Evolutionary conservation across 2,329 filamentous ascomycete species (phyloP), one percentile per base, ranked within the genome.

Genomic region (Ophiostoma ulmi): DNA sequence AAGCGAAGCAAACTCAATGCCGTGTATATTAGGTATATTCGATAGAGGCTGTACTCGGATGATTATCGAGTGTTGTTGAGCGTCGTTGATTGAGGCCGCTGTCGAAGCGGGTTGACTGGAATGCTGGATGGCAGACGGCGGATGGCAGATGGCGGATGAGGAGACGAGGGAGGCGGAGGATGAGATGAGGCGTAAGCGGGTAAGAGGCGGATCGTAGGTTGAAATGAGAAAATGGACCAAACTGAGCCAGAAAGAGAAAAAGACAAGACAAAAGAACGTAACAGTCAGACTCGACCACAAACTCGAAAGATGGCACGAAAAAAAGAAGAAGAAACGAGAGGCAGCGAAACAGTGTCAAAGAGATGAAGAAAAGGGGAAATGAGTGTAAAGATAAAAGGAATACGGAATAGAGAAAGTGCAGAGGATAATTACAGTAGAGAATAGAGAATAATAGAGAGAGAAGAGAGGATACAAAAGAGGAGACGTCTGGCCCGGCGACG

Each of bases 281-380:
- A 31, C 35, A 35, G 38, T 14, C 20, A 68, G 66, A 52, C 8
- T 39, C 10, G 8, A 26, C 22, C 6, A 13, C 6, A 31, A 58
- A 14, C n/a, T 17, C 17, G n/a, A 58, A 26, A 11, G 6, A 17
- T 8, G 39, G 10, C 10, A 52, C 17, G 13, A 52, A n/a, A 52
- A 52, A n/a, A 26, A 17, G 48, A 55, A 61, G 13, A 41, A 22
- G 31, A 64, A n/a, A 48, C 64, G 65, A 36, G 22, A 70, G 70
- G 36, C 61, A 55, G 41, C 39, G 35, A 67, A 66, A 63, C 38
- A 70, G 31, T n/a, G 64, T 48, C 26, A 58, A 11, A 48, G 35
- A 71, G 69, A 69, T 41, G 48, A 52, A 63, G 31, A 52, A 67
- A 20, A 44, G 22, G 14, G 36, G 38, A 67, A 26, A 35, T 39